Percentiles rank a stretch among this genome's conserved stretches.
These are phyloP conservation scores for Calocybe indica DNA, from an alignment of 768 basidiomycete species.

Conservation along the genomic window DNA sequence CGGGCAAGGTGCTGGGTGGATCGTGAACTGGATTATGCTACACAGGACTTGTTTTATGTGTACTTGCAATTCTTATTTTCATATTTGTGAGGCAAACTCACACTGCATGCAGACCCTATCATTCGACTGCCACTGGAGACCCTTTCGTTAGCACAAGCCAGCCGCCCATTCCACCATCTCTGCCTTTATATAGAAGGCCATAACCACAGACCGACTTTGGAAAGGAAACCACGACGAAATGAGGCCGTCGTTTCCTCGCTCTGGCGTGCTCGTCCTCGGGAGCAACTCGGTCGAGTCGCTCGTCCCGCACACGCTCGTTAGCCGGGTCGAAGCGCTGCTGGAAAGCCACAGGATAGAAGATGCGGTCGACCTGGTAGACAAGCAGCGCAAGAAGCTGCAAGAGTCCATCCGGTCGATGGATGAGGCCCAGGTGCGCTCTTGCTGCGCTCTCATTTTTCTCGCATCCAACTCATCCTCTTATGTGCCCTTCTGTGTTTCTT, in stretches of 20 bases:
- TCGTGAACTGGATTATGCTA: too few species aligned
- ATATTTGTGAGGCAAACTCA: too few species aligned
- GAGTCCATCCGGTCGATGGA: conserved; percentile 39
- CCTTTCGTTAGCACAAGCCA: too few species aligned
- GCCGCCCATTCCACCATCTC: too few species aligned
- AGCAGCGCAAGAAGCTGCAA: conserved; percentile 52
- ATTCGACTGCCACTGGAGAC: too few species aligned
- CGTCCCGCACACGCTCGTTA: conserved; percentile 64
- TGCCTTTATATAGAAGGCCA: too few species aligned
- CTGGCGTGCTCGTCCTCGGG: conserved; percentile 62
- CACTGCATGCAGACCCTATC: too few species aligned
- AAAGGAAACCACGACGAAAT: conserved; percentile 4
- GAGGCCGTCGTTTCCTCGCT: conserved; percentile 51
- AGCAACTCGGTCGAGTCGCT: conserved; percentile 57
- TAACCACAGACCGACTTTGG: too few species aligned
- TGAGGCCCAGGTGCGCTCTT: conserved; percentile 44
- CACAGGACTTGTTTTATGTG: too few species aligned
- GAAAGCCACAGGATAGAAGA: conserved; percentile 61
- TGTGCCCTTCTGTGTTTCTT: not conserved
- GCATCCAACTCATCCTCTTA: not conserved
- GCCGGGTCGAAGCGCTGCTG: conserved; percentile 66
- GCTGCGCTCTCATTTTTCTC: not conserved
- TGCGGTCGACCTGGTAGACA: conserved; percentile 55
- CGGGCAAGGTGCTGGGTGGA: too few species aligned
- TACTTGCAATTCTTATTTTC: too few species aligned